Evolutionary conservation across 805 yeast species (phyloP).

Genomic region (Saturnispora serradocipensis): DNA sequence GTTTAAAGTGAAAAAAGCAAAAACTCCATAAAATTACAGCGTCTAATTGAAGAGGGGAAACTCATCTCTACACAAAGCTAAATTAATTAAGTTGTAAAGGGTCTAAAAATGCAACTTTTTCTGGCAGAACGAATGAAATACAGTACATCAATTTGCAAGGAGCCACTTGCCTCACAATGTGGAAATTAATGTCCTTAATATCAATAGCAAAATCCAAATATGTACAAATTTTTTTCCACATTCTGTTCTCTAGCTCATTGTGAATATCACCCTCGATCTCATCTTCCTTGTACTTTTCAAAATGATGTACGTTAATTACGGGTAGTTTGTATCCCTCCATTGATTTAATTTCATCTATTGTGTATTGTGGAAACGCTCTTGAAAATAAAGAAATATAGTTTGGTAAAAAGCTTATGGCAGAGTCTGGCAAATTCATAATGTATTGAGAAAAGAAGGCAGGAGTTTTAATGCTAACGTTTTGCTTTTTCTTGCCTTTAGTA

Average conservation of each 20-base stretch:
- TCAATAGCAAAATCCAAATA: conserved; percentile 41
- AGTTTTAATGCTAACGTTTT: conserved; percentile 21
- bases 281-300: conserved; percentile 74
- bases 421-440: conserved; percentile 94
- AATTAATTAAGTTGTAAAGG: neutral
- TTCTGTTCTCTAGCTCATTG: conserved; percentile 59
- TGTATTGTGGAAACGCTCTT: conserved; percentile 28
- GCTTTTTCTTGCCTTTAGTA: conserved; percentile 12
- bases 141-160: conserved; percentile 97
- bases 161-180: conserved; percentile 86
- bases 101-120: conserved; percentile 51
- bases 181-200: conserved; percentile 48
- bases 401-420: conserved; percentile 75
- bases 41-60: neutral
- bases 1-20: no score
- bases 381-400: conserved; percentile 68
- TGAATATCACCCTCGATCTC: conserved; percentile 58
- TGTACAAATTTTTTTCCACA: conserved; percentile 43
- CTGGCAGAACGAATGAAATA: conserved; percentile 67
- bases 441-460: conserved; percentile 60
- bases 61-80: neutral
- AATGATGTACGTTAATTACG: conserved; percentile 78
- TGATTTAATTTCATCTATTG: conserved; percentile 27
- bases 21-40: neutral
- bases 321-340: conserved; percentile 55